phyloP scores from a whole-genome alignment of 2,329 filamentous ascomycete genomes.

The Herpomyces periplanetae region DNA sequence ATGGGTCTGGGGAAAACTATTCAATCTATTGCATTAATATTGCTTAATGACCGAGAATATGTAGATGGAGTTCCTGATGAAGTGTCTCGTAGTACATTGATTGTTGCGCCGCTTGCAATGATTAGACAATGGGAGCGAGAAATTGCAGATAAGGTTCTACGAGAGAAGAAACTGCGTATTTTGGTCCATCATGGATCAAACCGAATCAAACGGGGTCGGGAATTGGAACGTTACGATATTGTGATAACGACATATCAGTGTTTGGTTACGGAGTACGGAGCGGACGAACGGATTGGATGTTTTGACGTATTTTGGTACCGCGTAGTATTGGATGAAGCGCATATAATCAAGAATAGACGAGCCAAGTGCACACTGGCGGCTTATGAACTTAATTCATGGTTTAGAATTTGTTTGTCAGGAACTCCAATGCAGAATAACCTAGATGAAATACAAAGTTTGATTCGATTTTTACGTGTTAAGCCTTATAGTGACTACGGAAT shows the following conservation, averaged over 20 bases:
- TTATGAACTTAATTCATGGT: constrained; percentile 44
- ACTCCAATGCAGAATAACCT: constrained; percentile 96
- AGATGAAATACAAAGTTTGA: constrained; percentile 69
- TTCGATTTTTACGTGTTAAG: constrained; percentile 63
- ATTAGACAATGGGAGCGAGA: constrained; percentile 94
- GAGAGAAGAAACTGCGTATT: constrained; percentile 29
- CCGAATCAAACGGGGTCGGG: constrained; percentile 33
- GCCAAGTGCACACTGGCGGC: constrained; percentile 80
- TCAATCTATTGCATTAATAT: constrained; percentile 55
- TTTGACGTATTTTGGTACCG: constrained; percentile 85
- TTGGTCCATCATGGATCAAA: constrained; percentile 64
- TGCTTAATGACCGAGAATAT: constrained; percentile 26
- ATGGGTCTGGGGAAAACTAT: constrained; percentile 93
- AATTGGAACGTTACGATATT: constrained; percentile 54
- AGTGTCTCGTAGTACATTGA: constrained; percentile 40
- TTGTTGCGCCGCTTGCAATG: constrained; percentile 63
- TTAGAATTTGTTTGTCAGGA: constrained; percentile 78
- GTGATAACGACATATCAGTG: constrained; percentile 94
- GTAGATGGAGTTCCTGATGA: constrained; percentile 25
- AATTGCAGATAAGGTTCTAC: constrained; percentile 38
- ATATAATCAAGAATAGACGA: constrained; percentile 92
- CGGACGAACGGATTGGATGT: constrained; percentile 33
- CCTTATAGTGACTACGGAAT: constrained; percentile 51
- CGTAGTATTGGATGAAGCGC: constrained; percentile 74
- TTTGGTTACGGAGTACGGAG: constrained; percentile 51